Evolutionary conservation across 805 yeast species (phyloP).

Genomic region (Teunomyces pallodes): DNA sequence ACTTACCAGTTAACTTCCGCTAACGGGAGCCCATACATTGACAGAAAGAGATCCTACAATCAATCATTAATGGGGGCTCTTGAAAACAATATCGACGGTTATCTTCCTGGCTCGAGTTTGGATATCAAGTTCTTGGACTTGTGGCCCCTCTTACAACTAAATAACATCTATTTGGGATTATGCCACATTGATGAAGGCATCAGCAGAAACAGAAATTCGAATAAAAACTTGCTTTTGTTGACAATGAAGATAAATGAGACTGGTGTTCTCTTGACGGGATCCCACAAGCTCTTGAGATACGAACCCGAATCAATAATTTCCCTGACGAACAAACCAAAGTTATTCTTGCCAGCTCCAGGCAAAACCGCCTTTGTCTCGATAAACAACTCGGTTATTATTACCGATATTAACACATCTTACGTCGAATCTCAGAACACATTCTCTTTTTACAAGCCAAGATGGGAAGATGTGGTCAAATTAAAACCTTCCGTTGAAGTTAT

Average conservation of each 20-base stretch:
- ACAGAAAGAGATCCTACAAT: slow-evolving; percentile 25
- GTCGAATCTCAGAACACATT: slow-evolving; percentile 17
- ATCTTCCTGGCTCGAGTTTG: slow-evolving; percentile 45
- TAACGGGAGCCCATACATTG: slow-evolving; percentile 25
- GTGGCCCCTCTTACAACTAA: slow-evolving; percentile 40
- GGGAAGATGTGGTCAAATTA: slow-evolving; percentile 79
- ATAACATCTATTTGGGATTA: slow-evolving; percentile 44
- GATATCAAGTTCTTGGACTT: slow-evolving; percentile 62
- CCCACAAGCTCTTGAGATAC: slow-evolving; percentile 58
- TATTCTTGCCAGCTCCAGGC: slow-evolving; percentile 58
- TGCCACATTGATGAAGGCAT: slow-evolving; percentile 18
- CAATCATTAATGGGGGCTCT: slow-evolving; percentile 29
- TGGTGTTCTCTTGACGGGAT: slow-evolving; percentile 56
- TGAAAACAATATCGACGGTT: slow-evolving; percentile 35
- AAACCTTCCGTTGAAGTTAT: slow-evolving; percentile 50
- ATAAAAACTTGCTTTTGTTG: slow-evolving; percentile 43
- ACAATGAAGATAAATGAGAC: slow-evolving; percentile 51
- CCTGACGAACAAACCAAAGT: slow-evolving; percentile 35
- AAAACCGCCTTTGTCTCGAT: slow-evolving; percentile 60
- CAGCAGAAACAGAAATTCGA: slow-evolving; percentile 6
- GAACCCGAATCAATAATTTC: slow-evolving; percentile 10
- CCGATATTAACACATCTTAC: slow-evolving; percentile 51
- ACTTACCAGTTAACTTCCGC: slow-evolving; percentile 28
- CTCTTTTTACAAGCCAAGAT: slow-evolving; percentile 46
- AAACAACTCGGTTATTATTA: slow-evolving; percentile 59